phyloP scores from a whole-genome alignment of 129 eudicot genomes.

The Deinandra increscens region DNA sequence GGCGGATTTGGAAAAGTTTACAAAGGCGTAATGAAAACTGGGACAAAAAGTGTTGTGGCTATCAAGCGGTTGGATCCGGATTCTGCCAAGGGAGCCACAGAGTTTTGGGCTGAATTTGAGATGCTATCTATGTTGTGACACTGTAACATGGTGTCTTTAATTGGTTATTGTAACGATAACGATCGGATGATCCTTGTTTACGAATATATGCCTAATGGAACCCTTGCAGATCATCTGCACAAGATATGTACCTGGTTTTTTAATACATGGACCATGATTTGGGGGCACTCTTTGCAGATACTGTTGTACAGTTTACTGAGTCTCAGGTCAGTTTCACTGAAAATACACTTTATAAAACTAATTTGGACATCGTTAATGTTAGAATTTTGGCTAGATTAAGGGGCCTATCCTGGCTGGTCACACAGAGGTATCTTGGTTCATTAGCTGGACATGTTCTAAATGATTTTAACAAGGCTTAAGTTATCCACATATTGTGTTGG shows the following conservation, averaged over 20 bases:
- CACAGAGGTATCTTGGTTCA: constrained; percentile 40
- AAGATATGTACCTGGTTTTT: constrained; percentile 8
- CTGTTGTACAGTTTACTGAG: background rate
- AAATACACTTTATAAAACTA: background rate
- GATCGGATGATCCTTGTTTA: background rate
- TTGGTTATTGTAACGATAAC: background rate
- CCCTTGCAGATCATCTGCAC: background rate
- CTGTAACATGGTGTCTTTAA: background rate
- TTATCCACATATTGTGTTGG: no score
- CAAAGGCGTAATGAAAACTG: background rate
- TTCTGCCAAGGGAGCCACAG: background rate
- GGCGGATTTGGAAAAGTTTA: background rate
- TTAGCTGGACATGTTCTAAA: background rate
- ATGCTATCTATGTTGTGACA: background rate
- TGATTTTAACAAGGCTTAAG: no score
- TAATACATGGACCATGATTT: background rate
- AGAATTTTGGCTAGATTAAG: constrained; percentile 46
- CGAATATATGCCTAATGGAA: background rate
- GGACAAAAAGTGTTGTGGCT: background rate
- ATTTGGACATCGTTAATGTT: background rate
- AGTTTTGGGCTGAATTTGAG: background rate
- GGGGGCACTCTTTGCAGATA: background rate
- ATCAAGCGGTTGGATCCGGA: background rate
- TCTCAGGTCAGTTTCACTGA: background rate
- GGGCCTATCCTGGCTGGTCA: constrained; percentile 52